These are phyloP conservation scores for Prosopis cineraria DNA, from an alignment of 306 rosid species.

Conservation along the genomic window DNA sequence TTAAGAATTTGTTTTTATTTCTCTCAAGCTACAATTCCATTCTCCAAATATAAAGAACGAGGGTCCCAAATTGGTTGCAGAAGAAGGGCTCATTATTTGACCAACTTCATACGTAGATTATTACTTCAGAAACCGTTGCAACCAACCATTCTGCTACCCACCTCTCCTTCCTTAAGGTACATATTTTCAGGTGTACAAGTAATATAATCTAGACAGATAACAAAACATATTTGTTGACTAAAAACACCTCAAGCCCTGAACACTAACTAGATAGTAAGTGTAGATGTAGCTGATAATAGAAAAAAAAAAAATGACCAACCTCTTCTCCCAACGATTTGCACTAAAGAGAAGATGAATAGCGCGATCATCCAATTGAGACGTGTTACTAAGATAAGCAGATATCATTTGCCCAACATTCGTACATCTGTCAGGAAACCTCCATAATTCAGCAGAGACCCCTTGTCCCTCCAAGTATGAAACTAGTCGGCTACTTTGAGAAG, in stretches of 20 bases:
- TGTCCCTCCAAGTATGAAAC: slow-evolving; percentile 65
- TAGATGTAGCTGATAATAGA: not conserved
- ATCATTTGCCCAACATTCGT: slow-evolving; percentile 88
- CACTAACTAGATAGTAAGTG: slow-evolving; percentile 9
- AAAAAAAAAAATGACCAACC: slow-evolving; percentile 47
- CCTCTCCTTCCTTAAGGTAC: not conserved
- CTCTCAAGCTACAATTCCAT: slow-evolving; percentile 11
- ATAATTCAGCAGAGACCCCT: slow-evolving; percentile 70
- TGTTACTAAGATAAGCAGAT: slow-evolving; percentile 78
- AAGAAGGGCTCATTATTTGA: not conserved
- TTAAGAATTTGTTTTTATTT: not conserved
- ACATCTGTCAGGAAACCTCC: slow-evolving; percentile 91
- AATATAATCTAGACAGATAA: slow-evolving; percentile 5
- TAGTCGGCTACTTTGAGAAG: slow-evolving; percentile 69
- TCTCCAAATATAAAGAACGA: not conserved
- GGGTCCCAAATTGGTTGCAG: not conserved
- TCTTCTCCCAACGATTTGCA: slow-evolving; percentile 98
- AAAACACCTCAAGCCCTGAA: not conserved
- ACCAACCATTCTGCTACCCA: slow-evolving; percentile 9
- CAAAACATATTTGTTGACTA: not conserved
- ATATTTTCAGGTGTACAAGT: not conserved
- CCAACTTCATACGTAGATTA: not conserved
- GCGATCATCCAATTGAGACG: slow-evolving; percentile 85
- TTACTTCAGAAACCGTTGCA: slow-evolving; percentile 7
- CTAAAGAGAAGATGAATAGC: slow-evolving; percentile 91